These are phyloP conservation scores for Fusarium ambrosium DNA, from an alignment of 2,329 filamentous ascomycete genomes.

Conservation along the genomic window DNA sequence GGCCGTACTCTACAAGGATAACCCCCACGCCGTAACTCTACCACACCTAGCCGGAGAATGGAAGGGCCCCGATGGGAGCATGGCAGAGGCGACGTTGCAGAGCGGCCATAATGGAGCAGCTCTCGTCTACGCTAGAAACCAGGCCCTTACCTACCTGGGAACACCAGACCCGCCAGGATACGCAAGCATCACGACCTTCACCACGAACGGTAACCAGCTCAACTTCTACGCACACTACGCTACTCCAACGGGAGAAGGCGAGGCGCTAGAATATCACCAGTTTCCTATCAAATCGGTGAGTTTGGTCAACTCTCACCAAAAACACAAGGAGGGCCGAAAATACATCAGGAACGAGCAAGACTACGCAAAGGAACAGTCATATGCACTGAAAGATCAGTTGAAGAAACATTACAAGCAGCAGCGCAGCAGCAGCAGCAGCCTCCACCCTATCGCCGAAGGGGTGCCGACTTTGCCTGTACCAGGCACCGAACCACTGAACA, in stretches of 20 bases:
- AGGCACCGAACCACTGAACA: no score
- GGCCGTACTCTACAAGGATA: neutral
- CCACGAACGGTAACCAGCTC: neutral
- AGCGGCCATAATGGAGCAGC: neutral
- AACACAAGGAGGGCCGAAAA: no score
- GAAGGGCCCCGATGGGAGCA: neutral
- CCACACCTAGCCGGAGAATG: neutral
- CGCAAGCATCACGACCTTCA: neutral
- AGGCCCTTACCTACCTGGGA: neutral
- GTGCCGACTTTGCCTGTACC: neutral
- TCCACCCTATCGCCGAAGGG: neutral
- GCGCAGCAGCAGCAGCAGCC: neutral
- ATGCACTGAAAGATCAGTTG: constrained; percentile 9
- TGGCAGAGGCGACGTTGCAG: neutral
- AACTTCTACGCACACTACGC: neutral
- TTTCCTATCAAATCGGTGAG: no score
- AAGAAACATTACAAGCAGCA: no score
- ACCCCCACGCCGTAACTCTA: neutral
- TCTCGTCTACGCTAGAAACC: neutral
- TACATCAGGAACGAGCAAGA: constrained; percentile 29
- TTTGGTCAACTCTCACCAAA: no score
- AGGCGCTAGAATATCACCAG: no score
- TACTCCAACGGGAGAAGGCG: no score
- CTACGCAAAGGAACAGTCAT: constrained; percentile 27
- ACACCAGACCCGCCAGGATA: no score